Conservation (phyloP, 495 filamentous ascomycete species). For the Penicillium cosmopolitanum region DNA sequence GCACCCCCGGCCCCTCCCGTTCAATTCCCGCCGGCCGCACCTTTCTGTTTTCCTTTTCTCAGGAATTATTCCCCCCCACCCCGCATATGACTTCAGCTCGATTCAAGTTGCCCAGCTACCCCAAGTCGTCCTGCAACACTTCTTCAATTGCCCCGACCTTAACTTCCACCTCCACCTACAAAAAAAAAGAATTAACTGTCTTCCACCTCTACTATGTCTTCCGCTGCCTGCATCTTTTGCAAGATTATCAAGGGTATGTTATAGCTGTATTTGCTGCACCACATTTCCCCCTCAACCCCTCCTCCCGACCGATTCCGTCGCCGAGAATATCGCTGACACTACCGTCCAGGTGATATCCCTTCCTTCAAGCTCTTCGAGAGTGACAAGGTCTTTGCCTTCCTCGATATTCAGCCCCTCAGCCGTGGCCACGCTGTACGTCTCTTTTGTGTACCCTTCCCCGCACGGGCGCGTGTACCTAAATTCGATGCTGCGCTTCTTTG, state of each 20-base stretch:
- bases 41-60: slow-evolving; percentile 10
- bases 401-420: slow-evolving; percentile 90
- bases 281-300: neutral
- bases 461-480: slow-evolving; percentile 10
- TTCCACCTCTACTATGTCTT: slow-evolving; percentile 36
- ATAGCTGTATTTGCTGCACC: neutral
- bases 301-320: slow-evolving; percentile 1
- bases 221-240: slow-evolving; percentile 90
- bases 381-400: slow-evolving; percentile 92
- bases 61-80: neutral
- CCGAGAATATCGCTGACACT: neutral
- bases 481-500: neutral
- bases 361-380: slow-evolving; percentile 93
- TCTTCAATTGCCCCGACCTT: slow-evolving; percentile 1
- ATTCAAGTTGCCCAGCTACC: neutral
- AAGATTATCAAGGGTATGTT: slow-evolving; percentile 89
- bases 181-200: slow-evolving; percentile 16
- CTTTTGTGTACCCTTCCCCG: slow-evolving; percentile 23
- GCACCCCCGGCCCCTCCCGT: slow-evolving; percentile 7
- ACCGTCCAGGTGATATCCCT: slow-evolving; percentile 78
- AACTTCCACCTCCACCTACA: slow-evolving; percentile 10
- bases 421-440: slow-evolving; percentile 75
- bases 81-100: slow-evolving; percentile 7
- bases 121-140: neutral
- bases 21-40: slow-evolving; percentile 29